Conservation (phyloP, 2,329 filamentous ascomycete species). For the Fonsecaea pugnacius region DNA sequence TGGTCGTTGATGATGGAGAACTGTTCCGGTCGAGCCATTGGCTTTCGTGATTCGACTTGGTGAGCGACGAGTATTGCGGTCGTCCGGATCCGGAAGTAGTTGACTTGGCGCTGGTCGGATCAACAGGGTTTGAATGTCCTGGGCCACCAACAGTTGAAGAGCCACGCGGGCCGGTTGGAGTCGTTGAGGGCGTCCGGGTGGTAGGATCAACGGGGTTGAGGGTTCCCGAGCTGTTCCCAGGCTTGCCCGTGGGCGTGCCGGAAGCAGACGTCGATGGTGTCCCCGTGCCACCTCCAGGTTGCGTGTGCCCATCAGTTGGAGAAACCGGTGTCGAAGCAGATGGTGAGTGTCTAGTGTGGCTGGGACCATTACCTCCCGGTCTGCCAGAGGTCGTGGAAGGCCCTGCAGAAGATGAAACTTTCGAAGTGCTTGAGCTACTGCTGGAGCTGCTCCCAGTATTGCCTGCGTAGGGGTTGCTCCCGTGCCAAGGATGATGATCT, state of each 20-base stretch:
- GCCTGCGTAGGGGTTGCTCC: constrained; percentile 13
- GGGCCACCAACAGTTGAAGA: not conserved
- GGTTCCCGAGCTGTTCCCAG: not conserved
- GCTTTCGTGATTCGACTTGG: not conserved
- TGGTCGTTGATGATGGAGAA: not conserved
- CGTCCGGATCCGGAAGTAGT: no score
- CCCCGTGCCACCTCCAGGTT: constrained; percentile 2
- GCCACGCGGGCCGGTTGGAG: not conserved
- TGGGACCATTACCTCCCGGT: not conserved
- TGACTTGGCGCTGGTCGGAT: not conserved
- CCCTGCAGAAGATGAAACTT: not conserved
- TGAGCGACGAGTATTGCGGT: not conserved
- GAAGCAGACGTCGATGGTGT: constrained; percentile 8
- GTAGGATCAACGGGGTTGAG: constrained; percentile 1
- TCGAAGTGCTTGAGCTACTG: constrained; percentile 4
- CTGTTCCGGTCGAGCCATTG: constrained; percentile 2
- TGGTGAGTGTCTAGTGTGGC: not conserved
- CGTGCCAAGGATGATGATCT: constrained; percentile 26
- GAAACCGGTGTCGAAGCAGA: constrained; percentile 6
- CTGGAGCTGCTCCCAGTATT: not conserved
- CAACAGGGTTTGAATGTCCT: not conserved
- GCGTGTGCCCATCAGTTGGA: not conserved
- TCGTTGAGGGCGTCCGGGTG: not conserved
- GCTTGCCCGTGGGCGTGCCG: not conserved
- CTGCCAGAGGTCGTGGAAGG: not conserved